Evolutionary conservation across 2,329 filamentous ascomycete genomes (phyloP), one percentile per base, ranked within the genome.

Genomic region (Aspergillus arachidicola): DNA sequence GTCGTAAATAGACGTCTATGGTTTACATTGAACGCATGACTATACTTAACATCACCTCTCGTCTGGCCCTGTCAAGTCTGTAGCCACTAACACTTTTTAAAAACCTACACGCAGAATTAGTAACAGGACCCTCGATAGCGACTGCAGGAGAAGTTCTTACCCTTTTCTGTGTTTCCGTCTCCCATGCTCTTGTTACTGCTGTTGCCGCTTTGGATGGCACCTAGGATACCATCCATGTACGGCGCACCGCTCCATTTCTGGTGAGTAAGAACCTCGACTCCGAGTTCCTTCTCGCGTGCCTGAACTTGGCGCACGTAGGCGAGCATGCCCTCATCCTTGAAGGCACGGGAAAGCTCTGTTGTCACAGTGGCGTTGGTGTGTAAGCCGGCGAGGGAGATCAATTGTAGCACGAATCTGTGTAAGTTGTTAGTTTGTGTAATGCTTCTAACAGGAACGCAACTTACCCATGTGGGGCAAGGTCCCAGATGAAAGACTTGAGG

Each of bases 291-390:
- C 81, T 99, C 95, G 45, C 89, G 85, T 58, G 88, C 85, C 80
- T 99, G 95, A 45, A 99, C 89, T 0, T 97, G 81, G 63, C 97
- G 91, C n/a, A 98, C 95, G 74, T 99, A 99, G 0, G 95, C 94
- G 73, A 95, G 85, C 95, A 99, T 99, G 60, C 95, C 95, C 60
- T 97, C 91, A 16, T 89, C 86, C 82, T 93, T 96, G 83, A 96
- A 99, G 7, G 84, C 86, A 64, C 87, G 87, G 11, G 93, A 91
- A 21, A 99, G 84, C 80, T 97, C 92, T 62, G 89, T 83, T 0
- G 86, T 87, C 50, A 89, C 86, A 1, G 86, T 88, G 3, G 87
- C 87, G 2, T 84, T 89, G 38, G 80, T 84, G 74, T 90, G 87
- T n/a, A 90, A 72, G 23, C 87, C 87, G 2, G 87, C 87, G 2